Base-by-base conservation (phyloP, 305 asterid species). In the Coffea humblotiana region DNA sequence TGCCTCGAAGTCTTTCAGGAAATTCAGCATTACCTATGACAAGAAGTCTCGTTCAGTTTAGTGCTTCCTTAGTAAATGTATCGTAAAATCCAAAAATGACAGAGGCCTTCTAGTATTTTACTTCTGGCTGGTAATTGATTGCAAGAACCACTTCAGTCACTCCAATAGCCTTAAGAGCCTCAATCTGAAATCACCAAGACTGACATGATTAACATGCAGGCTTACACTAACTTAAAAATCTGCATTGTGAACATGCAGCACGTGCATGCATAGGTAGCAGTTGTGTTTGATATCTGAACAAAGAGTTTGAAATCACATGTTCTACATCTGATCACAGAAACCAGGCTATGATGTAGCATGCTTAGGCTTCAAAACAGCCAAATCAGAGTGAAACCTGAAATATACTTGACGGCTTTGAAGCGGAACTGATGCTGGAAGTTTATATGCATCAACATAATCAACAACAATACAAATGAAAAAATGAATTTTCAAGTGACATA, bases 71-170 rank as follows among this genome's bases (percentile, higher is more conserved):
- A 23, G 64, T 45, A n/a, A 76, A 18, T 16, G 51, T 61, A 35
- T 45, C 72, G 18, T 68, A 70, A 56, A 45, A 64, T 76, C 40
- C 11, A 51, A 45, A 79, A 8, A 4, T 54, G 32, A 32, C 11
- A 81, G n/a, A 18, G 23, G 47, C 48, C 45, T 60, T 43, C 63
- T 29, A 15, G 60, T n/a, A 23, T 19, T 54, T 83, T 81, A 95
- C 98, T 98, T 93, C 98, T 2, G 98, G 98, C 88, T 95, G 97
- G 86, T 95, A 95, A 84, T 93, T 95, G 87, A 95, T 93, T 67
- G 98, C 98, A 83, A 95, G 90, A 73, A 95, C 94, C 72, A 95
- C 98, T 89, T 95, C 98, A 80, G 94, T 90, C 85, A 95, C 98
- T 83, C 98, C 98, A 83, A 91, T 83, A 79, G 95, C 95, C 82